phyloP scores from a whole-genome alignment of 208 protist species.

The Acanthamoeba royreba region DNA sequence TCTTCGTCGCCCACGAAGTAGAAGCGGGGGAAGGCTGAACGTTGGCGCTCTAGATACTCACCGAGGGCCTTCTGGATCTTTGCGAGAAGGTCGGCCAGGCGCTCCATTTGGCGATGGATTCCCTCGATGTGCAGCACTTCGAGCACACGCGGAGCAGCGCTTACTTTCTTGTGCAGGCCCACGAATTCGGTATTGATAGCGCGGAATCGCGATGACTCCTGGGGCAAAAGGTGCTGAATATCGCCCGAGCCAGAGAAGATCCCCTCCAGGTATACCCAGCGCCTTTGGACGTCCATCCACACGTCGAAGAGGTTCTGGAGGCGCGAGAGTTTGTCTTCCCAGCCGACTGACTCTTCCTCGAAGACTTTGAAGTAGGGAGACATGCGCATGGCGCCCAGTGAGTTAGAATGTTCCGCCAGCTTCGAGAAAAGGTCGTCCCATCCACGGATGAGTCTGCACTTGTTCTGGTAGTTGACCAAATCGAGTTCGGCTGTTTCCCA shows the following conservation, averaged over 20 bases:
- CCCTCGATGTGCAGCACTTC: conserved; percentile 86
- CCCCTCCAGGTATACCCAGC: conserved; percentile 97
- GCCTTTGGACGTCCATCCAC: conserved; percentile 94
- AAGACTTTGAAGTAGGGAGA: conserved; percentile 95
- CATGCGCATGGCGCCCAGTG: conserved; percentile 90
- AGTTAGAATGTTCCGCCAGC: conserved; percentile 92
- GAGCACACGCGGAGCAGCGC: conserved; percentile 85
- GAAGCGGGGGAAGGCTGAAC: conserved; percentile 96
- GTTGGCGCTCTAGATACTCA: conserved; percentile 96
- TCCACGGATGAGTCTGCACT: conserved; percentile 91
- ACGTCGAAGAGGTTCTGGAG: conserved; percentile 90
- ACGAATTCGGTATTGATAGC: conserved; percentile 92
- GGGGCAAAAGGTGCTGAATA: conserved; percentile 93
- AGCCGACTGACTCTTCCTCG: conserved; percentile 84
- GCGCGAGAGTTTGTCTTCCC: conserved; percentile 91
- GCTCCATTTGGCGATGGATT: conserved; percentile 88
- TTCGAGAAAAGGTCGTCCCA: conserved; percentile 96
- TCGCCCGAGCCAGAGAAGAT: conserved; percentile 94
- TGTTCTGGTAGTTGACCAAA: conserved; percentile 92
- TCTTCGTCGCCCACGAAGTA: conserved; percentile 99
- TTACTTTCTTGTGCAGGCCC: conserved; percentile 88
- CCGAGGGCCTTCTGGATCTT: conserved; percentile 96
- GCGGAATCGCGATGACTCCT: conserved; percentile 91
- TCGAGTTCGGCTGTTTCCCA: conserved; percentile 93
- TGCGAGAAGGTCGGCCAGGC: conserved; percentile 87